A percentile compares a stretch with the other conserved stretches of the same genome.
Conservation (phyloP, 108 stramenopile genomes). For the Nitzschia sp. region DNA sequence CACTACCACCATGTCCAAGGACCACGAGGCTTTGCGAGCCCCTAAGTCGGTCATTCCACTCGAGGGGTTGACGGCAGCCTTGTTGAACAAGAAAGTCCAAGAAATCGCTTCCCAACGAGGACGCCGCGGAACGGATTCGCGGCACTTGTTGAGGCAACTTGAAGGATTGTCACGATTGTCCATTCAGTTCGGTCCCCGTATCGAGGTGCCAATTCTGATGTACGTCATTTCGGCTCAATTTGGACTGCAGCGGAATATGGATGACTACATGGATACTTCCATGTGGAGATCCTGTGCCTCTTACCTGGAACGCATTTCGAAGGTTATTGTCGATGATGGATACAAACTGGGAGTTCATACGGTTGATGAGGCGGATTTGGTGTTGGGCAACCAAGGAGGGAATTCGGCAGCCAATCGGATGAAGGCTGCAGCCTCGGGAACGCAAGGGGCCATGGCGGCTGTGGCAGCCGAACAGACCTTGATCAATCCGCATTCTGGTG, state of each 20-base stretch:
- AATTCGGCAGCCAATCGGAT: conserved; percentile 48
- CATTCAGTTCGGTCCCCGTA: conserved; percentile 81
- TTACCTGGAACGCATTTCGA: conserved; percentile 75
- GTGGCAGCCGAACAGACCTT: conserved; percentile 79
- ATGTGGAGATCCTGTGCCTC: conserved; percentile 90
- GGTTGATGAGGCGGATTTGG: conserved; percentile 64
- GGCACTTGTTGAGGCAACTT: conserved; percentile 78
- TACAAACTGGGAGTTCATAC: conserved; percentile 64
- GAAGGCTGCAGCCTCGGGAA: conserved; percentile 60
- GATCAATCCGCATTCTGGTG: conserved; percentile 82
- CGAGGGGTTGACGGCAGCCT: conserved; percentile 66
- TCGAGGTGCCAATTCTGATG: conserved; percentile 95
- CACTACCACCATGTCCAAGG: conserved; percentile 32
- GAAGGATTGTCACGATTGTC: conserved; percentile 83
- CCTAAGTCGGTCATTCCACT: conserved; percentile 64
- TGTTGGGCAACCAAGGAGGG: conserved; percentile 32
- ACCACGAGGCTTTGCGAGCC: conserved; percentile 41
- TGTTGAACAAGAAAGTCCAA: conserved; percentile 75
- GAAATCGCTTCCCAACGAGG: conserved; percentile 90
- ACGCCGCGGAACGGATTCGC: conserved; percentile 82
- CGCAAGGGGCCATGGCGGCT: conserved; percentile 64
- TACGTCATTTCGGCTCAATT: conserved; percentile 93
- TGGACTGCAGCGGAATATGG: conserved; percentile 91
- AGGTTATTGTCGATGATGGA: conserved; percentile 78
- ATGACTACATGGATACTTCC: conserved; percentile 95